Evolutionary conservation across 768 basidiomycete genomes (phyloP).

Genomic region (Tylopilus cervinicoccineus): DNA sequence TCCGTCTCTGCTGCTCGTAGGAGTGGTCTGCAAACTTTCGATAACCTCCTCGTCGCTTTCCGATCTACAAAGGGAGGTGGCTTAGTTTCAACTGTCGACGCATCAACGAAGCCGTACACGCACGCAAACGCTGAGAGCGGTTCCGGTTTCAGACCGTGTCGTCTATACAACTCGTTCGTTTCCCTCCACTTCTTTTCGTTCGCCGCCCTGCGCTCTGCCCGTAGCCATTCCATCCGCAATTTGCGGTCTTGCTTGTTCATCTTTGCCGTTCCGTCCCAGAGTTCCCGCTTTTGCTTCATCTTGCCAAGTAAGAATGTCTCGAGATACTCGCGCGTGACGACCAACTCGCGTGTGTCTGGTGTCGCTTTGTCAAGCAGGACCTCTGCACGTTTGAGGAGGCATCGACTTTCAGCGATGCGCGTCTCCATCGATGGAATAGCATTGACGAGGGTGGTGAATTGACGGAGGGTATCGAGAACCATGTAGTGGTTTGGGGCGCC

Average conservation of each 20-base stretch:
- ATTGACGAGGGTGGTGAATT: slow-evolving; percentile 23
- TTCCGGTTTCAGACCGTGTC: slow-evolving; percentile 8
- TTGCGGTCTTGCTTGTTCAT: slow-evolving; percentile 24
- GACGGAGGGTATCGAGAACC: slow-evolving; percentile 28
- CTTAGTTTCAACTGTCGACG: background rate
- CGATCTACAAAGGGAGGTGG: slow-evolving; percentile 6
- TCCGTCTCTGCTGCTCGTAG: slow-evolving; percentile 14
- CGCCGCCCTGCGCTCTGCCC: slow-evolving; percentile 17
- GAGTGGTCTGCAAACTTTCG: slow-evolving; percentile 25
- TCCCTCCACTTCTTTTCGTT: slow-evolving; percentile 19
- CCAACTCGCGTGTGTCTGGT: slow-evolving; percentile 18
- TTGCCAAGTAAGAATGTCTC: slow-evolving; percentile 23
- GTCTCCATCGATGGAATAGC: slow-evolving; percentile 16
- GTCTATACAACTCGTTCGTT: slow-evolving; percentile 10
- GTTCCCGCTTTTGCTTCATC: slow-evolving; percentile 29
- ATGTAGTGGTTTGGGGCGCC: slow-evolving; percentile 21
- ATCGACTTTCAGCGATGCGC: slow-evolving; percentile 17
- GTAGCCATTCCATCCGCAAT: slow-evolving; percentile 23
- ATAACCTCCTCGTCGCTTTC: slow-evolving; percentile 24
- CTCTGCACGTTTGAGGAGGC: slow-evolving; percentile 17
- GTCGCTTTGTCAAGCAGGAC: slow-evolving; percentile 11
- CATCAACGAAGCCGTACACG: slow-evolving; percentile 5
- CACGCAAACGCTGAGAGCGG: slow-evolving; percentile 24
- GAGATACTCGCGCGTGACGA: slow-evolving; percentile 23
- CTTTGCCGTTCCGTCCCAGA: slow-evolving; percentile 30